Conservation (phyloP, 2,329 filamentous ascomycete species). For the Thelonectria olida region DNA sequence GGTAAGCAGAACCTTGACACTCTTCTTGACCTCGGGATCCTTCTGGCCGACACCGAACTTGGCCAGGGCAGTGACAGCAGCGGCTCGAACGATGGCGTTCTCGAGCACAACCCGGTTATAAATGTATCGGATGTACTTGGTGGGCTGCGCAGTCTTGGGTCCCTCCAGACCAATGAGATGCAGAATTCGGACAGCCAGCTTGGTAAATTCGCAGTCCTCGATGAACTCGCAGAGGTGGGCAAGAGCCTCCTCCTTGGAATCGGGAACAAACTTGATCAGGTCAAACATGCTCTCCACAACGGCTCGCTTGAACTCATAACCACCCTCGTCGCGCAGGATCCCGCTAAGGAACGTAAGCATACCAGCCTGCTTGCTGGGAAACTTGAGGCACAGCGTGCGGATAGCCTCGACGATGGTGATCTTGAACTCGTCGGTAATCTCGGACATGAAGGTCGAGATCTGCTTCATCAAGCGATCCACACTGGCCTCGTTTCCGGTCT, state of each 20-base stretch:
- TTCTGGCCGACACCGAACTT: slow-evolving; percentile 98
- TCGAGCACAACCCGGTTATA: slow-evolving; percentile 98
- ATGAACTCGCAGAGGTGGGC: slow-evolving; percentile 99
- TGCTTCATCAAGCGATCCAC: slow-evolving; percentile 99
- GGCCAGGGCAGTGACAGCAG: slow-evolving; percentile 92
- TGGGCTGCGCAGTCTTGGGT: slow-evolving; percentile 93
- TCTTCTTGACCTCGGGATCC: slow-evolving; percentile 95
- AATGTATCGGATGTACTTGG: slow-evolving; percentile 99
- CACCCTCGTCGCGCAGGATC: slow-evolving; percentile 95
- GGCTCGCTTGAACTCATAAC: slow-evolving; percentile 97
- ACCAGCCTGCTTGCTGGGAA: slow-evolving; percentile 96
- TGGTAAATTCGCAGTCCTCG: slow-evolving; percentile 99
- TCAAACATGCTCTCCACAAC: slow-evolving; percentile 99
- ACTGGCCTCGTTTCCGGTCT: slow-evolving; percentile 97
- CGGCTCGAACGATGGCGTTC: slow-evolving; percentile 94
- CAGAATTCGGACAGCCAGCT: slow-evolving; percentile 92
- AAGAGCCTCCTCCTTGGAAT: slow-evolving; percentile 82
- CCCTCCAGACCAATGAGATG: slow-evolving; percentile 95
- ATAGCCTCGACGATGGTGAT: slow-evolving; percentile 99
- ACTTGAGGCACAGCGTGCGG: slow-evolving; percentile 94
- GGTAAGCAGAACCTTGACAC: slow-evolving; percentile 89
- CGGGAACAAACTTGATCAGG: slow-evolving; percentile 97
- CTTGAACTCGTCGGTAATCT: slow-evolving; percentile 99
- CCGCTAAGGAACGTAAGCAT: slow-evolving; percentile 98
- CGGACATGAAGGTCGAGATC: slow-evolving; percentile 97